These are phyloP conservation scores for Phascolomyces articulosus DNA, from an alignment of 371 early-diverging fungal species.

Conservation along the genomic window DNA sequence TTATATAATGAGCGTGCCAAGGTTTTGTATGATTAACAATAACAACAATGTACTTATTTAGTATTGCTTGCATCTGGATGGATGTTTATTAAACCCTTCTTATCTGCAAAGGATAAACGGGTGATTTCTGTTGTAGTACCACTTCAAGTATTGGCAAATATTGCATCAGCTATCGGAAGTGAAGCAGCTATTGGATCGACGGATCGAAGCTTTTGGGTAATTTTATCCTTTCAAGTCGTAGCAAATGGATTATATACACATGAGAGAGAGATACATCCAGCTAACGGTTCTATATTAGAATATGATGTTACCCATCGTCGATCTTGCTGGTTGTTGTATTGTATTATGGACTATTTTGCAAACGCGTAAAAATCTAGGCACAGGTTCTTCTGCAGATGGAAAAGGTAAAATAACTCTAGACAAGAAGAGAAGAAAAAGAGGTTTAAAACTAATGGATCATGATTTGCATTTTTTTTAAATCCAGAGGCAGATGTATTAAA, in stretches of 20 bases:
- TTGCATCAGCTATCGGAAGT: conserved; percentile 50
- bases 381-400: conserved; percentile 51
- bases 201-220: conserved; percentile 60
- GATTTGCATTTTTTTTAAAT: too few species aligned
- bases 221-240: neutral
- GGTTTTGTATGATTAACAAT: too few species aligned
- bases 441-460: neutral
- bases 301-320: conserved; percentile 53
- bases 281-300: conserved; percentile 32
- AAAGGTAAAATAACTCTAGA: conserved; percentile 36
- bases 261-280: too few species aligned
- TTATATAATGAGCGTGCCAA: too few species aligned
- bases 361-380: conserved; percentile 52
- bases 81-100: conserved; percentile 65
- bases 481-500: conserved; percentile 49
- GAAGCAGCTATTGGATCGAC: conserved; percentile 59
- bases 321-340: conserved; percentile 52
- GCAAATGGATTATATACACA: too few species aligned
- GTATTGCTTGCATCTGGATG: conserved; percentile 62
- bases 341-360: conserved; percentile 60
- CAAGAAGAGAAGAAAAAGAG: neutral
- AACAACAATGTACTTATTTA: conserved; percentile 7
- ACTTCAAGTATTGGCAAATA: conserved; percentile 56
- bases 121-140: conserved; percentile 58
- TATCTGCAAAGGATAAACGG: conserved; percentile 56